Evolutionary conservation across 2,329 filamentous ascomycete genomes (phyloP), one percentile per base, ranked within the genome.

Genomic region (Epichloe bromicola): DNA sequence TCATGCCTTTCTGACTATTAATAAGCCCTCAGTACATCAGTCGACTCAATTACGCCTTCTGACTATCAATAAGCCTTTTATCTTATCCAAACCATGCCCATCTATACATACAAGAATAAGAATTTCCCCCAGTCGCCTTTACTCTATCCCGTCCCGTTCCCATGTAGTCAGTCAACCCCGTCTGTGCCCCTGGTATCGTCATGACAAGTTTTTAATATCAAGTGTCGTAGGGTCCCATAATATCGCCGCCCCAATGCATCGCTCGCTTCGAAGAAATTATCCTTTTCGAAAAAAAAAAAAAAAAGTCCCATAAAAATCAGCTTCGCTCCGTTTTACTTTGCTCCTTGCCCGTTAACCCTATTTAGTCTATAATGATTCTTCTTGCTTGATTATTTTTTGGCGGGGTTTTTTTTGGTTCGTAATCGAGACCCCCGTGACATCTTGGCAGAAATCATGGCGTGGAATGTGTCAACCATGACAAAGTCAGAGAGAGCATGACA

Each of bases 191-290:
- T 48, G 46, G 36, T 48, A 48, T 48, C 46, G 46, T 48, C 8
- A 48, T 48, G 34, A n/a, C n/a, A n/a, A n/a, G n/a, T n/a, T n/a
- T n/a, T n/a, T n/a, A n/a, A n/a, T n/a, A n/a, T n/a, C n/a, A n/a
- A n/a, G n/a, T 33, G 11, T 45, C 42, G 10, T 39, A 8, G 19
- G 20, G 20, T 23, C 38, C 38, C 26, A 12, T 19, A 36, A 49
- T 33, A 46, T 46, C 42, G 30, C 51, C 47, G 37, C 46, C 39
- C 41, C 46, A 42, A 52, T 52, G 50, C 46, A 38, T 51, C 50
- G 50, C 50, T 51, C 45, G 45, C 47, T 45, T 47, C 43, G 33
- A 50, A 50, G 23, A 46, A 15, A 15, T 7, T 5, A 19, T 36
- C 11, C 33, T 40, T 49, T 33, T 41, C 40, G 17, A 37, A 26